Percentiles rank a stretch among this genome's conserved stretches.
These are phyloP conservation scores for Prinsepia uniflora DNA, from an alignment of 306 rosid genomes.

Conservation along the genomic window DNA sequence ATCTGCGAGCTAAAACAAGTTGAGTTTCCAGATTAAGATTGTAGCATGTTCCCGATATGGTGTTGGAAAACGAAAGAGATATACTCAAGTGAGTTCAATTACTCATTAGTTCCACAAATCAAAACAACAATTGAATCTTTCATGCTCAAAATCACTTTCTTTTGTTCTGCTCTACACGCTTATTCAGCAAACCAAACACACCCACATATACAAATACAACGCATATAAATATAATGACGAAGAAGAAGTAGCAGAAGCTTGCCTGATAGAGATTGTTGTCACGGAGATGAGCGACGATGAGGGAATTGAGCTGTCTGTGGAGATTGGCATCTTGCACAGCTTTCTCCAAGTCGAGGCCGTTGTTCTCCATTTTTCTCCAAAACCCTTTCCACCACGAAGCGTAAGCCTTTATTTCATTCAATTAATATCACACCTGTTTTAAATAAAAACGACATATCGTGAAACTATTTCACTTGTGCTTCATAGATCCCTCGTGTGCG, in stretches of 20 bases:
- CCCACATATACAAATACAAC: neutral
- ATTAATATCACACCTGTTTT: too few relatives aligned
- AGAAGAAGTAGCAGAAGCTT: neutral
- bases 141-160: neutral
- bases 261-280: slow-evolving; percentile 75
- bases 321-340: slow-evolving; percentile 65
- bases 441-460: slow-evolving; percentile 2
- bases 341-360: slow-evolving; percentile 53
- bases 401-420: neutral
- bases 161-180: slow-evolving; percentile 2
- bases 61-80: neutral
- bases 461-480: neutral
- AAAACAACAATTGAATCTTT: neutral
- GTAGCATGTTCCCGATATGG: neutral
- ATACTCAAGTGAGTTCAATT: neutral
- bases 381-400: slow-evolving; percentile 2
- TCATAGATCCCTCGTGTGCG: too few relatives aligned
- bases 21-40: slow-evolving; percentile 1
- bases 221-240: neutral
- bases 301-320: slow-evolving; percentile 66
- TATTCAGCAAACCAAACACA: slow-evolving; percentile 10
- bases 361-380: slow-evolving; percentile 41
- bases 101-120: neutral
- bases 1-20: neutral
- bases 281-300: slow-evolving; percentile 85